Conservation (phyloP, 1,139 yeast species). For the Scheffersomyces titani region DNA sequence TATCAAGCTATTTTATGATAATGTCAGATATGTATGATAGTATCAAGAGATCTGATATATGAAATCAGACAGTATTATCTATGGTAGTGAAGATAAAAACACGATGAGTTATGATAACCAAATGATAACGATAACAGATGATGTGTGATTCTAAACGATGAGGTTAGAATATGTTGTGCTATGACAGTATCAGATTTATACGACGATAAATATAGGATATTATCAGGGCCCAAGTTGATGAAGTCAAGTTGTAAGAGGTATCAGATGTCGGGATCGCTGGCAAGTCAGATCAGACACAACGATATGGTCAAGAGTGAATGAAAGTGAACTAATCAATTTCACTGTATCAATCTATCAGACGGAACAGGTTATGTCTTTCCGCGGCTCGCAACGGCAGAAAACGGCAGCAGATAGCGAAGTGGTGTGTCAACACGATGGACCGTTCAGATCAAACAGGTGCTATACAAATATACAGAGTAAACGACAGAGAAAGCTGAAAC, state of each 20-base stretch:
- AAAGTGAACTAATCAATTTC: not conserved
- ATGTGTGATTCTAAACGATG: too few relatives aligned
- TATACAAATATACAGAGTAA: not conserved
- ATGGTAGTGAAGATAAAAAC: not conserved
- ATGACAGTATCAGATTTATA: not conserved
- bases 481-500: not conserved
- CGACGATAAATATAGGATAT: not conserved
- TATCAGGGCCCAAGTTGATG: not conserved
- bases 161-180: not conserved
- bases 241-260: not conserved
- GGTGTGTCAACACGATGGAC: not conserved
- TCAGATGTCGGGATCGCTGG: not conserved
- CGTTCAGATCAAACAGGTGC: not conserved
- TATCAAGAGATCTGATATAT: not conserved
- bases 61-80: not conserved
- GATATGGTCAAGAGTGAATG: not conserved
- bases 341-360: not conserved
- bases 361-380: not conserved
- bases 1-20: too few relatives aligned
- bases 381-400: not conserved
- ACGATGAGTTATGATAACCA: not conserved
- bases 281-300: not conserved
- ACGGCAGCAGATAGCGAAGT: not conserved
- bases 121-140: not conserved
- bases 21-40: too few relatives aligned